Evolutionary conservation across 768 basidiomycete species (phyloP).

Genomic region (Strobilomyces dryophilus): DNA sequence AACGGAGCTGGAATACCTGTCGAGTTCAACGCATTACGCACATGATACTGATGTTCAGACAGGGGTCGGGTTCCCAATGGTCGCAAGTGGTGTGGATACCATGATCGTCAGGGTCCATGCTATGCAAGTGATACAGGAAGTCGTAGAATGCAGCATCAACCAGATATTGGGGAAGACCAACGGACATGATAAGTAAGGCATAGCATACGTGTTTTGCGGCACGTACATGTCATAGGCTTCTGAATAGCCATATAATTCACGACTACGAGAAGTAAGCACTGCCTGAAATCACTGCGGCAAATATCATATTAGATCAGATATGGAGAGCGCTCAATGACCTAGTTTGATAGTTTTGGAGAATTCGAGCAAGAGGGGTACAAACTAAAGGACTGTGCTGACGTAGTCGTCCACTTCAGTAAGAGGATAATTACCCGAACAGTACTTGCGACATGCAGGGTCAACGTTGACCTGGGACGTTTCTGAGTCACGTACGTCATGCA

Average conservation of each 20-base stretch:
- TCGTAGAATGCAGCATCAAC: background rate
- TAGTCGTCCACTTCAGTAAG: slow-evolving; percentile 69
- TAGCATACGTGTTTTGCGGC: background rate
- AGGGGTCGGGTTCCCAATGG: background rate
- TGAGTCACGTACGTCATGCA: slow-evolving; percentile 50
- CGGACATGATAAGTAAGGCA: slow-evolving; percentile 1
- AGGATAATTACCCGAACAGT: slow-evolving; percentile 74
- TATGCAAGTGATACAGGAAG: background rate
- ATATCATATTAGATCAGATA: background rate
- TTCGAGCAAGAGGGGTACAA: background rate
- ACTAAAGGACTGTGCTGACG: slow-evolving; percentile 33
- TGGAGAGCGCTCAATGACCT: slow-evolving; percentile 66
- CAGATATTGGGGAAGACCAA: background rate
- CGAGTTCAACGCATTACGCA: background rate
- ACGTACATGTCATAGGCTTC: slow-evolving; percentile 62
- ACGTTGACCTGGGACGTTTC: background rate
- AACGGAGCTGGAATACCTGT: slow-evolving; percentile 61
- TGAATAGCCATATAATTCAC: slow-evolving; percentile 75
- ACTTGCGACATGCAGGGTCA: slow-evolving; percentile 35
- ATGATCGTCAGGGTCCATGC: slow-evolving; percentile 7
- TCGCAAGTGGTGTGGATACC: slow-evolving; percentile 1
- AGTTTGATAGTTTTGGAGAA: slow-evolving; percentile 50
- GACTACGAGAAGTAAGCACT: slow-evolving; percentile 37
- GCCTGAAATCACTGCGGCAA: no score
- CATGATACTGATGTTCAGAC: background rate